phyloP scores from a whole-genome alignment of 1,284 basidiomycete genomes.

The Trametes pubescens region DNA sequence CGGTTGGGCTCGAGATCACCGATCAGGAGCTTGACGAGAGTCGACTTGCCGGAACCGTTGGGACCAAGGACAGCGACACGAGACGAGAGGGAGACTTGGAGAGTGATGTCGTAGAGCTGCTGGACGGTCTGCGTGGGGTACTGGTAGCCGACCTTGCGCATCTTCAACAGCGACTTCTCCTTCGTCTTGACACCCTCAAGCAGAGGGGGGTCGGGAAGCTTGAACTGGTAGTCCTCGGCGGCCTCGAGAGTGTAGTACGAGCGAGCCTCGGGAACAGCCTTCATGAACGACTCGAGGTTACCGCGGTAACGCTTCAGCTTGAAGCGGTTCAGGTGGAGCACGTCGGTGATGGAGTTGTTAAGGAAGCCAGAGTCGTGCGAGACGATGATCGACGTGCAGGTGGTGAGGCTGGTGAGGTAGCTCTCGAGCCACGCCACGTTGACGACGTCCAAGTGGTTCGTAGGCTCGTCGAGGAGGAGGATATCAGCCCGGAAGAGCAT shows the following conservation, averaged over 20 bases:
- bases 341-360: constrained; percentile 98
- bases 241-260: constrained; percentile 97
- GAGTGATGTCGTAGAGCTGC: constrained; percentile 93
- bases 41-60: constrained; percentile 98
- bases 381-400: constrained; percentile 97
- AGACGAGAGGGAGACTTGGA: constrained; percentile 96
- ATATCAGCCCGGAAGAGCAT: constrained; percentile 99
- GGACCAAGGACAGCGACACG: constrained; percentile 97
- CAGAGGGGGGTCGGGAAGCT: constrained; percentile 94
- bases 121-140: constrained; percentile 88
- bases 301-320: constrained; percentile 98
- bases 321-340: constrained; percentile 99
- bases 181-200: constrained; percentile 99
- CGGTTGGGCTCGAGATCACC: constrained; percentile 97
- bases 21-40: constrained; percentile 98
- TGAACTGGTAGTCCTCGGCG: constrained; percentile 96
- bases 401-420: constrained; percentile 90
- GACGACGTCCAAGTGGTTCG: constrained; percentile 97
- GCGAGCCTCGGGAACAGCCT: constrained; percentile 96
- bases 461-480: constrained; percentile 95
- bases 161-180: constrained; percentile 97
- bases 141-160: constrained; percentile 98
- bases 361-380: constrained; percentile 99
- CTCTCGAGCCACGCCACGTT: constrained; percentile 97
- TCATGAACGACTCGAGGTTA: constrained; percentile 97